Percentiles rank a stretch among this genome's conserved stretches.
These are phyloP conservation scores for Plantago lanceolata DNA, from an alignment of 305 asterid species.

Conservation along the genomic window DNA sequence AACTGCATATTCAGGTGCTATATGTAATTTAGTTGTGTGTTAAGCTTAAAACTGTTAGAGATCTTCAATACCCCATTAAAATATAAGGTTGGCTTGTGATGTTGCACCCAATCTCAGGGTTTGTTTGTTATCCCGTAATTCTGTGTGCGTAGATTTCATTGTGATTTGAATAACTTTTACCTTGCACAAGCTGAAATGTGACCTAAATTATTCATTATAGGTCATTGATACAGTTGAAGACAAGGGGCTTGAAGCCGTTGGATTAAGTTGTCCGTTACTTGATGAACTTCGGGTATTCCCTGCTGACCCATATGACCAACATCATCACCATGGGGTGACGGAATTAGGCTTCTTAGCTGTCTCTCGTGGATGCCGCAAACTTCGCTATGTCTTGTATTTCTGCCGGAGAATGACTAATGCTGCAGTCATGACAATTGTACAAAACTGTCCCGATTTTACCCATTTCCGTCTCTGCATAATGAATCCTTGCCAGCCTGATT, in stretches of 20 bases:
- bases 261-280: constrained; percentile 63
- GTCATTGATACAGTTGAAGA: constrained; percentile 75
- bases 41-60: not conserved
- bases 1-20: constrained; percentile 2
- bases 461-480: constrained; percentile 92
- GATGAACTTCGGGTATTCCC: constrained; percentile 85
- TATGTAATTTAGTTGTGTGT: not conserved
- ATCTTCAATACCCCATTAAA: too few species aligned
- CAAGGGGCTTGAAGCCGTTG: constrained; percentile 74
- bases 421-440: constrained; percentile 61
- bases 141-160: not conserved
- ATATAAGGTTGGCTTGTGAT: not conserved
- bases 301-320: constrained; percentile 53
- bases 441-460: constrained; percentile 73
- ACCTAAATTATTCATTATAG: constrained; percentile 32
- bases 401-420: constrained; percentile 90
- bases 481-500: constrained; percentile 64
- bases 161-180: not conserved
- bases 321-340: constrained; percentile 59
- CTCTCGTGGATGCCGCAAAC: constrained; percentile 71
- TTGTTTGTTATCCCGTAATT: not conserved
- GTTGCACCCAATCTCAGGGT: not conserved
- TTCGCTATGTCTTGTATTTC: constrained; percentile 79
- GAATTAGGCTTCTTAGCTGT: constrained; percentile 75
- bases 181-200: not conserved